Base-by-base conservation (phyloP, 192 early-diverging fungal genomes). In the Phycomyces nitens region DNA sequence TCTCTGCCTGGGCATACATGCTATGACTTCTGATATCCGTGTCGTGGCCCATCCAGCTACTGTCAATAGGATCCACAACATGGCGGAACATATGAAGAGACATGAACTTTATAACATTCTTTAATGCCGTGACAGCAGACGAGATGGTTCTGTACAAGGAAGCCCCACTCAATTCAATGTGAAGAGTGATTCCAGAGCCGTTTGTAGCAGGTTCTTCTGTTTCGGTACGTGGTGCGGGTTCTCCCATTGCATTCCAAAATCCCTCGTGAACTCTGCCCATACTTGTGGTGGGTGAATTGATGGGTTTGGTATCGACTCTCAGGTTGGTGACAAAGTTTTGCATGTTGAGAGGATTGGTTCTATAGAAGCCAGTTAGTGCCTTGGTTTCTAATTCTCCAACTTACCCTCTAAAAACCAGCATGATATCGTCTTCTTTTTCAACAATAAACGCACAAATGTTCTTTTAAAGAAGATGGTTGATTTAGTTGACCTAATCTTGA, bases 361-460 rank as follows among this genome's bases (percentile, higher is more conserved):
- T 69, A 56, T 44, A 49, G 23, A 34, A 34, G 29, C 29, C 2
- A 34, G n/a, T n/a, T n/a, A n/a, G n/a, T n/a, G n/a, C n/a, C n/a
- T n/a, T n/a, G n/a, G n/a, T n/a, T n/a, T n/a, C n/a, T n/a, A n/a
- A n/a, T n/a, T n/a, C n/a, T n/a, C n/a, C n/a, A 14, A 54, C 51
- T 38, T 34, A 69, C 67, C 79, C 80, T 54, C 80, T 69, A 53
- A 82, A 82, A 5, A 82, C 80, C 2, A 82, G 60, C 7, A 82
- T 50, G 47, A 82, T 82, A 21, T 82, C 77, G 54, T 79, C 75
- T 47, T 79, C 75, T 47, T 82, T 82, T 58, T 82, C 78, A 5
- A 72, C 77, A 71, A 82, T 82, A 53, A 79, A 82, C 27, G 72
- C 80, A 58, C 75, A 77, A 14, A 79, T 73, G 18, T 82, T 82